Percentiles rank a stretch among this genome's conserved stretches.
phyloP scores from a whole-genome alignment of 2,329 filamentous ascomycete genomes.

The Penicillium expansum region DNA sequence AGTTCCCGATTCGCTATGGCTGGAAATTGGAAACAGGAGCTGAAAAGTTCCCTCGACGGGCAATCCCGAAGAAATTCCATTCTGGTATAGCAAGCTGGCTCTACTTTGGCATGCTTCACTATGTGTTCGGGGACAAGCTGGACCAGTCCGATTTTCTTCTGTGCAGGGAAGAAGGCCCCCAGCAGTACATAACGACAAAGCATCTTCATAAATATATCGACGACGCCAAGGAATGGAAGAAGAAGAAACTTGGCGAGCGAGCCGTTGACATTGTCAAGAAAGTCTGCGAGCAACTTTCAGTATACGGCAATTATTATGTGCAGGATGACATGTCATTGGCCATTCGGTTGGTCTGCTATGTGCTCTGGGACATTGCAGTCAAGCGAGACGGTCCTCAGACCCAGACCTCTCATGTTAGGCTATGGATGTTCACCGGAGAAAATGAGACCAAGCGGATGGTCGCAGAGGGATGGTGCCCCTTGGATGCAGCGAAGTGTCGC shows the following conservation, averaged over 20 bases:
- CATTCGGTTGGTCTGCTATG: not conserved
- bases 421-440: not conserved
- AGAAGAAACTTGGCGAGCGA: slow-evolving; percentile 5
- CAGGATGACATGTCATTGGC: not conserved
- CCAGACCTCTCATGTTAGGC: not conserved
- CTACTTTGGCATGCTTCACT: slow-evolving; percentile 11
- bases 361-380: not conserved
- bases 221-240: slow-evolving; percentile 13
- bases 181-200: slow-evolving; percentile 7
- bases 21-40: not conserved
- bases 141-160: slow-evolving; percentile 11
- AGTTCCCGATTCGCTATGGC: not conserved
- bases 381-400: not conserved
- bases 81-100: slow-evolving; percentile 11
- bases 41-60: not conserved
- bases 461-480: not conserved
- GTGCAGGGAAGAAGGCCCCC: not conserved
- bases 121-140: slow-evolving; percentile 9
- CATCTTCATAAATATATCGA: slow-evolving; percentile 10
- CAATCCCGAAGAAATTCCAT: not conserved
- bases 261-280: slow-evolving; percentile 9
- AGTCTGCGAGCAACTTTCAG: slow-evolving; percentile 3
- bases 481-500: not conserved
- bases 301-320: not conserved
- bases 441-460: not conserved